These are phyloP conservation scores for Paramarasmius palmivorus DNA, from an alignment of 1,284 basidiomycete species.

Conservation along the genomic window DNA sequence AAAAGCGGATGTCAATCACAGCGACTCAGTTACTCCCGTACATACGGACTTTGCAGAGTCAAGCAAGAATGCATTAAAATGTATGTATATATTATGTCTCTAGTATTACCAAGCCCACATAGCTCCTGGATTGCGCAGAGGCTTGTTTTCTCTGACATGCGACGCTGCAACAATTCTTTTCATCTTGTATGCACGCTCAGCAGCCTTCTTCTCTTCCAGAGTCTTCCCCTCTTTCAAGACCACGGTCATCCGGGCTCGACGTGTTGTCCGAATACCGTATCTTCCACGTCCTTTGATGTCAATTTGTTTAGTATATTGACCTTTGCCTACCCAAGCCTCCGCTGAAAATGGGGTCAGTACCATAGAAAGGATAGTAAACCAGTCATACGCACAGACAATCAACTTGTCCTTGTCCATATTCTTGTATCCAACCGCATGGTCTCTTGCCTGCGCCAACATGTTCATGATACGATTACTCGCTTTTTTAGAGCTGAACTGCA, in stretches of 20 bases:
- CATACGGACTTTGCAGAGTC: background rate
- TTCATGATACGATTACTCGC: constrained; percentile 85
- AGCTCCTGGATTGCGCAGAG: constrained; percentile 73
- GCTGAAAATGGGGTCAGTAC: constrained; percentile 44
- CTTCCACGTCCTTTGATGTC: constrained; percentile 88
- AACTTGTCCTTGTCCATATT: constrained; percentile 74
- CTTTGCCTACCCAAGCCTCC: constrained; percentile 94
- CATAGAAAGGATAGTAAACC: background rate
- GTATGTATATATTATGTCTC: background rate
- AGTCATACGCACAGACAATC: constrained; percentile 69
- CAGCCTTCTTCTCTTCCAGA: constrained; percentile 64
- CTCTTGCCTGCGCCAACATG: constrained; percentile 85
- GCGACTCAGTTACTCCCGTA: too few species aligned
- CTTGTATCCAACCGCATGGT: constrained; percentile 84
- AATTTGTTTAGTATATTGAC: constrained; percentile 64
- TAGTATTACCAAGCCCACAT: constrained; percentile 79
- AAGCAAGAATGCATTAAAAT: background rate
- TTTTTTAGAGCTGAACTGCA: constrained; percentile 93
- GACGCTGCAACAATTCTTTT: constrained; percentile 80
- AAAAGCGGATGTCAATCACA: background rate
- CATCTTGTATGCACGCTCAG: constrained; percentile 67
- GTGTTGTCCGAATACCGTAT: constrained; percentile 78
- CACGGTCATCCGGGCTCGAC: constrained; percentile 77
- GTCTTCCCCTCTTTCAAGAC: constrained; percentile 86
- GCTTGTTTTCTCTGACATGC: constrained; percentile 75